These are phyloP conservation scores for Sisymbrium irio DNA, from an alignment of 345 rosid species.

Conservation along the genomic window DNA sequence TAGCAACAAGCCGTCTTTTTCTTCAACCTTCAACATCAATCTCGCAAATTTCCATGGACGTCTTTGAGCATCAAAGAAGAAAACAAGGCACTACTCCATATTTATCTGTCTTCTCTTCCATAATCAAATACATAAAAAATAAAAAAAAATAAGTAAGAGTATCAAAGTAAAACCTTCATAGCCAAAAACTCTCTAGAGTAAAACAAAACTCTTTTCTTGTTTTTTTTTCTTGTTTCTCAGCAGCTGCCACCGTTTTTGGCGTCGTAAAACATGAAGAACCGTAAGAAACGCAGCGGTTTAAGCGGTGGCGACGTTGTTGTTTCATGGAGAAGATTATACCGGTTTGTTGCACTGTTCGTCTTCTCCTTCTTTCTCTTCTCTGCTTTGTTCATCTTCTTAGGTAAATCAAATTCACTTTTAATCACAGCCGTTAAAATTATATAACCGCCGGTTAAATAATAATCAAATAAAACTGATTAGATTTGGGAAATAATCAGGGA, in stretches of 20 bases:
- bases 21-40: slow-evolving; percentile 10
- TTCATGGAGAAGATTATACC: slow-evolving; percentile 57
- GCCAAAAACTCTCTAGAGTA: too few relatives aligned
- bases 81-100: background rate
- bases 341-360: slow-evolving; percentile 52
- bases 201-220: too few relatives aligned
- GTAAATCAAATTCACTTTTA: slow-evolving; percentile 20
- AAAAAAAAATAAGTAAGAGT: background rate
- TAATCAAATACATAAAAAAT: background rate
- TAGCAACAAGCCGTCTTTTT: slow-evolving; percentile 7
- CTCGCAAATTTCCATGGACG: background rate
- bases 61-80: slow-evolving; percentile 1
- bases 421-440: background rate
- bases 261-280: slow-evolving; percentile 41
- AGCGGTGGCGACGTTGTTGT: slow-evolving; percentile 31
- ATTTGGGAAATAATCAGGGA: slow-evolving; percentile 30
- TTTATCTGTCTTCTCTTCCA: background rate
- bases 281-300: slow-evolving; percentile 39
- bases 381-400: slow-evolving; percentile 49
- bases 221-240: too few relatives aligned
- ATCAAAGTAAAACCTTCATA: slow-evolving; percentile 4
- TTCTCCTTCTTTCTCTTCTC: slow-evolving; percentile 50
- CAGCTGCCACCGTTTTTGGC: background rate
- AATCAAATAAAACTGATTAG: background rate
- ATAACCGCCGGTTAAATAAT: background rate